Conservation (phyloP, 257 asterid genomes). For the Catharanthus roseus region DNA sequence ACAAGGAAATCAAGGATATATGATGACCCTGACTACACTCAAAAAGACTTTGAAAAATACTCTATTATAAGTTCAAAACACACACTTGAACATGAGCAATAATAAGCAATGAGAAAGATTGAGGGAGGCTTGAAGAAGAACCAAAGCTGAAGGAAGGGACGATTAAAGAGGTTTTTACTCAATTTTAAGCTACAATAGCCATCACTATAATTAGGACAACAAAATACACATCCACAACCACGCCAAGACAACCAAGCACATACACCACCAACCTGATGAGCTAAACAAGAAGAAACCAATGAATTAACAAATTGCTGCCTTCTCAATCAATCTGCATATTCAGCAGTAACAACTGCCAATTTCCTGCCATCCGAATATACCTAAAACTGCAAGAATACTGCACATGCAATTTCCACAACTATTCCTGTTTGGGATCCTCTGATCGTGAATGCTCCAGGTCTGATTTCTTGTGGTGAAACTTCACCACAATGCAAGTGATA, state of each 20-base stretch:
- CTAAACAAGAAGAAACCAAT: conserved; percentile 17
- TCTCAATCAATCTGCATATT: conserved; percentile 21
- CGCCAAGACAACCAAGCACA: not conserved
- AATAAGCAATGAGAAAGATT: not conserved
- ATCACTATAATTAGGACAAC: not conserved
- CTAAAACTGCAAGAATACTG: conserved; percentile 17
- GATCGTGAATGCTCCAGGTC: conserved; percentile 28
- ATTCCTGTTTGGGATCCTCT: conserved; percentile 30
- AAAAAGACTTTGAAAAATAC: too few relatives aligned
- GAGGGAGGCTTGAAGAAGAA: not conserved
- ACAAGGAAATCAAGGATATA: too few relatives aligned
- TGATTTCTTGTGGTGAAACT: conserved; percentile 51
- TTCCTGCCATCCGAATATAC: not conserved
- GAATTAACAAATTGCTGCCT: conserved; percentile 34
- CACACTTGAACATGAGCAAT: too few relatives aligned
- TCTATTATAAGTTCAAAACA: too few relatives aligned
- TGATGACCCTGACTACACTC: too few relatives aligned
- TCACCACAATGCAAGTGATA: conserved; percentile 94
- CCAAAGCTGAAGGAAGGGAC: too few relatives aligned
- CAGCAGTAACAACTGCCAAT: conserved; percentile 7
- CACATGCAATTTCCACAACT: conserved; percentile 17
- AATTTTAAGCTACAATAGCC: conserved; percentile 4
- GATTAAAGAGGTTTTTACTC: not conserved
- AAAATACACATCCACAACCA: conserved; percentile 7
- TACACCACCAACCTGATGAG: conserved; percentile 13